phyloP scores from a whole-genome alignment of 1,284 basidiomycete genomes.

The Moesziomyces antarcticus region DNA sequence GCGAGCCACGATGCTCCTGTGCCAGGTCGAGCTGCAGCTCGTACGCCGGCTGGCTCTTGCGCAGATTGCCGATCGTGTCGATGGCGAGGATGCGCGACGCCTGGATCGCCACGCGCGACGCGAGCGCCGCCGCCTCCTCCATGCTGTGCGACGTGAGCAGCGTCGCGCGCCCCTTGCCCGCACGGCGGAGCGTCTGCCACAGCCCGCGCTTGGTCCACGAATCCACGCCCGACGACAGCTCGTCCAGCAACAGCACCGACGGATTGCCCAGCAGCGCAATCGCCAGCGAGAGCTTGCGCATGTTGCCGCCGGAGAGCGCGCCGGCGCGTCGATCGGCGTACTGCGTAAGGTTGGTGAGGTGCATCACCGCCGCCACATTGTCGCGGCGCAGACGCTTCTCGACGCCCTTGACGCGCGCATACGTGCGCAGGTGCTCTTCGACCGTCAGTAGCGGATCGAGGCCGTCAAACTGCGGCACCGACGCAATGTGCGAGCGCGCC shows the following conservation, averaged over 20 bases:
- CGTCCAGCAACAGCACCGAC: slow-evolving; percentile 80
- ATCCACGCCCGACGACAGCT: slow-evolving; percentile 84
- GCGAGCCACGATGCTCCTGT: slow-evolving; percentile 48
- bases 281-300: slow-evolving; percentile 78
- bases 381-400: slow-evolving; percentile 71
- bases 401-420: slow-evolving; percentile 73
- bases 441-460: slow-evolving; percentile 82
- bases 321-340: slow-evolving; percentile 79
- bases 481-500: slow-evolving; percentile 37
- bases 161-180: slow-evolving; percentile 70
- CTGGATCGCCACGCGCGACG: slow-evolving; percentile 68
- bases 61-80: slow-evolving; percentile 76
- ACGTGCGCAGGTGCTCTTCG: slow-evolving; percentile 75
- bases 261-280: slow-evolving; percentile 84
- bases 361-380: slow-evolving; percentile 75
- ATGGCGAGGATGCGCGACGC: slow-evolving; percentile 70
- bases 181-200: slow-evolving; percentile 78
- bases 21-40: slow-evolving; percentile 81
- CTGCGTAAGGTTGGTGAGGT: slow-evolving; percentile 73
- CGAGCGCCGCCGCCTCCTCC: slow-evolving; percentile 83
- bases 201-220: slow-evolving; percentile 84
- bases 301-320: slow-evolving; percentile 78
- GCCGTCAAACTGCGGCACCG: slow-evolving; percentile 79
- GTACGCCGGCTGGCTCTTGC: slow-evolving; percentile 77
- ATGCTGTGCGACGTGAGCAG: slow-evolving; percentile 76